Percentiles rank a stretch among this genome's conserved stretches.
Evolutionary conservation across 352 stramenopile genomes (phyloP).

Genomic region (Phytophthora fragariae): DNA sequence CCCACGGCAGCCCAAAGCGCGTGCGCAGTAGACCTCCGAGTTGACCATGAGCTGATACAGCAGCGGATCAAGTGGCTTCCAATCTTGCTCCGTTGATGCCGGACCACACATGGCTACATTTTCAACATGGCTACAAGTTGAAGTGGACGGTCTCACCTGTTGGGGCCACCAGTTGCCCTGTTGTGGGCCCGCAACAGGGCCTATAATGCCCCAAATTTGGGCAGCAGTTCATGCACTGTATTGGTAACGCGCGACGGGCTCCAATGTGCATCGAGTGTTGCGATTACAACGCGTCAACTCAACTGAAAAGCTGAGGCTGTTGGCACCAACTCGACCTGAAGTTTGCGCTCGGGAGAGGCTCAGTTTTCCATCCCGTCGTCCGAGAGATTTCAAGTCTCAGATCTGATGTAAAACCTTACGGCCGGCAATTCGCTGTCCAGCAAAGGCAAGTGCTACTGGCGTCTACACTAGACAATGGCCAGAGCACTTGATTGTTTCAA

Average conservation of each 20-base stretch:
- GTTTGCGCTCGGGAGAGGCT: not conserved
- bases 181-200: too few species aligned
- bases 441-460: not conserved
- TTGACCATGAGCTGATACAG: not conserved
- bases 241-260: not conserved
- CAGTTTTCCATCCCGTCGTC: not conserved
- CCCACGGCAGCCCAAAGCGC: not conserved
- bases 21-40: not conserved
- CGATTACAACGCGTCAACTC: not conserved
- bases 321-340: not conserved
- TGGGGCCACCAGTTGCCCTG: not conserved
- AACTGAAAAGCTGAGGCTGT: not conserved
- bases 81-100: not conserved
- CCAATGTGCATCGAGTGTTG: not conserved
- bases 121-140: not conserved
- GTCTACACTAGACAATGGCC: not conserved
- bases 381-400: not conserved
- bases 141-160: not conserved
- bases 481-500: constrained; percentile 11
- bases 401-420: not conserved
- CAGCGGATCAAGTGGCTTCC: not conserved
- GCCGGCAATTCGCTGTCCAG: not conserved
- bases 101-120: not conserved
- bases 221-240: not conserved
- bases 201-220: too few species aligned